Evolutionary conservation across 2,329 filamentous ascomycete genomes (phyloP).

Genomic region (Paramyrothecium roridum): DNA sequence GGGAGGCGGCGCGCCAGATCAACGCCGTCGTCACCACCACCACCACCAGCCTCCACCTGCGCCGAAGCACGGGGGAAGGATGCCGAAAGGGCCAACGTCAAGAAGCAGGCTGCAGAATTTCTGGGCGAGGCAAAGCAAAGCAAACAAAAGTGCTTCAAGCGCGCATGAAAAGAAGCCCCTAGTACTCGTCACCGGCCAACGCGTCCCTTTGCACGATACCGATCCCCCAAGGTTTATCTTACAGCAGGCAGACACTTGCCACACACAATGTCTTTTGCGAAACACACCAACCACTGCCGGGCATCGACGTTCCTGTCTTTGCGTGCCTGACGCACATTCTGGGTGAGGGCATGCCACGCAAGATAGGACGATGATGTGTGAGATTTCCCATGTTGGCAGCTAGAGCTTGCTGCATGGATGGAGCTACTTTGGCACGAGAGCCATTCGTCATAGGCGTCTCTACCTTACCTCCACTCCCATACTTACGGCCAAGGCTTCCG

Average conservation of each 20-base stretch:
- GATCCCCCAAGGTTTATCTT: no score
- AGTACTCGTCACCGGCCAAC: not conserved
- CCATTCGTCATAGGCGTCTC: no score
- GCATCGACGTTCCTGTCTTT: not conserved
- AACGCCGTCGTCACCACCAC: constrained; percentile 19
- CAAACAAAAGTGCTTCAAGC: not conserved
- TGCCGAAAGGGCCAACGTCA: constrained; percentile 14
- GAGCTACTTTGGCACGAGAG: no score
- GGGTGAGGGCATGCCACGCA: not conserved
- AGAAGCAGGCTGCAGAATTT: not conserved
- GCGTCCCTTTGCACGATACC: not conserved
- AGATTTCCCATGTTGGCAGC: no score
- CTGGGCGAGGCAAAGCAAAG: not conserved
- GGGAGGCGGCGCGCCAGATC: constrained; percentile 9
- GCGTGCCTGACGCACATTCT: not conserved
- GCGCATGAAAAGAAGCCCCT: not conserved
- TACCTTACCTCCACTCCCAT: no score
- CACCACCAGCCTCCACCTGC: constrained; percentile 12
- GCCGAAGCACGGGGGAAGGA: constrained; percentile 10
- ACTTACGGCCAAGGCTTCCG: no score
- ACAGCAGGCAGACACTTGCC: no score
- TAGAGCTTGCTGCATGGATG: no score
- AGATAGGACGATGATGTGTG: no score
- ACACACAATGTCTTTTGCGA: not conserved
- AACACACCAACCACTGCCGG: not conserved